Evolutionary conservation across 306 rosid genomes (phyloP).

Genomic region (Quercus aquifolioides): DNA sequence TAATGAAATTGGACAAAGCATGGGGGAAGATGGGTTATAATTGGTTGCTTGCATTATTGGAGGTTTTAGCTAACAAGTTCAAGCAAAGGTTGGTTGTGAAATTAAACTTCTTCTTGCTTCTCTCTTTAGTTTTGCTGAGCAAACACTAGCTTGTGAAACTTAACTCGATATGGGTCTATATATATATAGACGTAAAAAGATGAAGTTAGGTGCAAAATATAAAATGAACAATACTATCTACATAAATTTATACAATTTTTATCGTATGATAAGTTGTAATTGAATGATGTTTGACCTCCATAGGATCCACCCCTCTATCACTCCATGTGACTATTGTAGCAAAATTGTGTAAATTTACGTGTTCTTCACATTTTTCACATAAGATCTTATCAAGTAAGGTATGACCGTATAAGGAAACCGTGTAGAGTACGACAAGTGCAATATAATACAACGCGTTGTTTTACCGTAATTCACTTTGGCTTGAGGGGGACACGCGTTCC

Average conservation of each 20-base stretch:
- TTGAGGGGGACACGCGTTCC: background rate
- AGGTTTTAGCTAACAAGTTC: background rate
- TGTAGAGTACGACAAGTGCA: background rate
- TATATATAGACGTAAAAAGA: background rate
- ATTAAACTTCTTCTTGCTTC: no score
- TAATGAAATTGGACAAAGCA: background rate
- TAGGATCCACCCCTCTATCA: no score
- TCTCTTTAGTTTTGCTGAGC: background rate
- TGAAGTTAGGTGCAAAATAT: background rate
- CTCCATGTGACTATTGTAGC: no score
- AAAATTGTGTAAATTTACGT: no score
- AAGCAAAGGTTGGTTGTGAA: background rate
- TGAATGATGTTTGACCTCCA: no score
- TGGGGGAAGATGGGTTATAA: background rate
- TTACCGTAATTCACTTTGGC: background rate
- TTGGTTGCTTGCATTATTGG: conserved; percentile 6
- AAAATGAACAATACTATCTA: no score
- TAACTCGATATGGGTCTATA: background rate
- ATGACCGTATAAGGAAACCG: background rate
- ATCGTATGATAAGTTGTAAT: no score
- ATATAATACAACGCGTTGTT: background rate
- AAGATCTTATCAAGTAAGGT: background rate
- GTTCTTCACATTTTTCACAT: no score
- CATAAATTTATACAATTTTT: no score
- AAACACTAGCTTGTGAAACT: background rate